Percentiles rank a stretch among this genome's conserved stretches.
These are phyloP conservation scores for Thraustochytrium striatum DNA, from an alignment of 352 stramenopile species.

Conservation along the genomic window DNA sequence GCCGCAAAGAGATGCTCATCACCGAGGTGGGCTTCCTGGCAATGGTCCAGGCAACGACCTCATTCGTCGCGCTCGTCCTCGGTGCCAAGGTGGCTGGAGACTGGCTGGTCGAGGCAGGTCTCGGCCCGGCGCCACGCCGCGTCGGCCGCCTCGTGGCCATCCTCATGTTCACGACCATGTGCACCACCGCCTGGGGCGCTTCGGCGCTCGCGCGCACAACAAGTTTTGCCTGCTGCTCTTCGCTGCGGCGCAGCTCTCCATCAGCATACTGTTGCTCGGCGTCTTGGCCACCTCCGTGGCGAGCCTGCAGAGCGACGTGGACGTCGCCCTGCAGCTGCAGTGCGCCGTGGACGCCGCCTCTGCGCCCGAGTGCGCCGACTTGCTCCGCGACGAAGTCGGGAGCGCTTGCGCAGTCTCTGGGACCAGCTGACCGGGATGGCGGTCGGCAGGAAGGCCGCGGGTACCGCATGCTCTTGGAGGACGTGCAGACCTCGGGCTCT, in stretches of 20 bases:
- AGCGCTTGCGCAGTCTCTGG: background rate
- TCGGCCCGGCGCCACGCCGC: background rate
- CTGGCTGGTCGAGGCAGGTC: background rate
- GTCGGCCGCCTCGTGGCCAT: background rate
- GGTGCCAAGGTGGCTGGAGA: background rate
- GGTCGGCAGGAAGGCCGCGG: background rate
- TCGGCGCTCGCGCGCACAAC: conserved; percentile 23
- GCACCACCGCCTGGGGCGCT: too few species aligned
- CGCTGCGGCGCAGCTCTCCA: background rate
- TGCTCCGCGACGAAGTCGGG: background rate
- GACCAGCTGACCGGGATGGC: background rate
- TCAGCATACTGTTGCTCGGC: background rate
- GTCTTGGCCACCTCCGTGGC: background rate
- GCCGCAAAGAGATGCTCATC: background rate
- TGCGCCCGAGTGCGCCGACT: background rate
- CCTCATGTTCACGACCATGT: background rate
- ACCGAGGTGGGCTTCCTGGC: background rate
- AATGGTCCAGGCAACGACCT: background rate
- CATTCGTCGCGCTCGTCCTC: background rate
- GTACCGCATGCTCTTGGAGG: background rate
- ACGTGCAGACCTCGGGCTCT: conserved; percentile 2
- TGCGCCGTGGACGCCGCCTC: background rate
- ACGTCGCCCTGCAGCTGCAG: background rate
- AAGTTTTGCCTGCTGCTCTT: conserved; percentile 35
- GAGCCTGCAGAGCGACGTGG: background rate